Evolutionary conservation across 2,329 filamentous ascomycete species (phyloP).

Genomic region (Thielaviopsis populi): DNA sequence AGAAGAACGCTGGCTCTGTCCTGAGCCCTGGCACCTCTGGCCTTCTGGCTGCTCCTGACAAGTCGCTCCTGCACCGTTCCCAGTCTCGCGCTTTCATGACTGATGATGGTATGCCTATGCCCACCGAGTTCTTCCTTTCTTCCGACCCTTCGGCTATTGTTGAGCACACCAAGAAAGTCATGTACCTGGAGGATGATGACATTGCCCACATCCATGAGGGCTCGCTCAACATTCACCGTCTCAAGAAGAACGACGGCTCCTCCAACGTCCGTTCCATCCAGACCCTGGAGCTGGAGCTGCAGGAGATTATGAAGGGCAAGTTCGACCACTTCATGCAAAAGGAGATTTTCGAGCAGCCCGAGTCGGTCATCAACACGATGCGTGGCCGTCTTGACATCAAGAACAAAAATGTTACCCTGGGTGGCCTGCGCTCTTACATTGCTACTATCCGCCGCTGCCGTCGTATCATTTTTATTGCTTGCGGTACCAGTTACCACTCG

Average conservation of each 20-base stretch:
- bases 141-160: constrained; percentile 97
- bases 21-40: constrained; percentile 43
- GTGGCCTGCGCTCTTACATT: constrained; percentile 92
- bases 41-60: constrained; percentile 80
- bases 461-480: constrained; percentile 97
- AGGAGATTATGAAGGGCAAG: constrained; percentile 99
- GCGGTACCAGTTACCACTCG: constrained; percentile 95
- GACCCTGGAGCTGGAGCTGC: constrained; percentile 94
- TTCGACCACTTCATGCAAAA: constrained; percentile 99
- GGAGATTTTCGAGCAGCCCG: constrained; percentile 99
- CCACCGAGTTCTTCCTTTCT: constrained; percentile 97
- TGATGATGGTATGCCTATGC: constrained; percentile 94
- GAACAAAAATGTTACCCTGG: constrained; percentile 90
- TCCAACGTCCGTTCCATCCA: constrained; percentile 97
- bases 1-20: constrained; percentile 63
- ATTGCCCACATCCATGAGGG: constrained; percentile 99
- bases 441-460: constrained; percentile 91
- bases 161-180: constrained; percentile 99
- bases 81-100: constrained; percentile 98
- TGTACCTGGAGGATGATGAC: constrained; percentile 98
- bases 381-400: constrained; percentile 87
- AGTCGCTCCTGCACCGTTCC: constrained; percentile 93
- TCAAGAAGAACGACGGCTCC: constrained; percentile 91
- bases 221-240: constrained; percentile 94
- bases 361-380: constrained; percentile 99